Conservation (phyloP, 176 grass and related monocot species). For the Carex parvula region DNA sequence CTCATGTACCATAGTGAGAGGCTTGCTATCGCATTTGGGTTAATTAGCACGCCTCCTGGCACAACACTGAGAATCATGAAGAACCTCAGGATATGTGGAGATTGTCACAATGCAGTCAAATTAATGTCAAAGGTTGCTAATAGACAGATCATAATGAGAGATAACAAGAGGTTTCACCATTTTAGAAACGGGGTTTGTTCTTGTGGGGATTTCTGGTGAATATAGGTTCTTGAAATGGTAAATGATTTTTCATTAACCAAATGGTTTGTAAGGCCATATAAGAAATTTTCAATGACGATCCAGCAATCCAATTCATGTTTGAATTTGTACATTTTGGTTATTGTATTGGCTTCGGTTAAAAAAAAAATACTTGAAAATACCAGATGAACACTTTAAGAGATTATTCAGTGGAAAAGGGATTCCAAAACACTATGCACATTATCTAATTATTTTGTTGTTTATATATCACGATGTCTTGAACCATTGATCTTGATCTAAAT, state of each 20-base stretch:
- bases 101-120: slow-evolving; percentile 88
- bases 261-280: not conserved
- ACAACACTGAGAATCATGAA: slow-evolving; percentile 80
- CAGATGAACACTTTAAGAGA: not conserved
- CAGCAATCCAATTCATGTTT: not conserved
- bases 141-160: slow-evolving; percentile 78
- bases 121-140: slow-evolving; percentile 71
- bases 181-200: slow-evolving; percentile 78
- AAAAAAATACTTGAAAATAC: not conserved
- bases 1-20: slow-evolving; percentile 96
- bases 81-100: slow-evolving; percentile 86
- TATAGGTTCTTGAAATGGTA: not conserved
- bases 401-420: not conserved
- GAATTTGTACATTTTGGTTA: not conserved
- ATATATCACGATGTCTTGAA: not conserved
- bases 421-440: not conserved
- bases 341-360: not conserved
- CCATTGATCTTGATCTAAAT: not conserved
- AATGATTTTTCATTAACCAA: not conserved
- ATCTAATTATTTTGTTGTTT: too few relatives aligned
- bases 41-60: slow-evolving; percentile 63
- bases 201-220: slow-evolving; percentile 89
- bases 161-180: slow-evolving; percentile 92
- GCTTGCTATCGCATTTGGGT: slow-evolving; percentile 71
- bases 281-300: not conserved